Percentiles rank a stretch among this genome's conserved stretches.
phyloP scores from a whole-genome alignment of 2,329 filamentous ascomycete species.

The Zalaria obscura region DNA sequence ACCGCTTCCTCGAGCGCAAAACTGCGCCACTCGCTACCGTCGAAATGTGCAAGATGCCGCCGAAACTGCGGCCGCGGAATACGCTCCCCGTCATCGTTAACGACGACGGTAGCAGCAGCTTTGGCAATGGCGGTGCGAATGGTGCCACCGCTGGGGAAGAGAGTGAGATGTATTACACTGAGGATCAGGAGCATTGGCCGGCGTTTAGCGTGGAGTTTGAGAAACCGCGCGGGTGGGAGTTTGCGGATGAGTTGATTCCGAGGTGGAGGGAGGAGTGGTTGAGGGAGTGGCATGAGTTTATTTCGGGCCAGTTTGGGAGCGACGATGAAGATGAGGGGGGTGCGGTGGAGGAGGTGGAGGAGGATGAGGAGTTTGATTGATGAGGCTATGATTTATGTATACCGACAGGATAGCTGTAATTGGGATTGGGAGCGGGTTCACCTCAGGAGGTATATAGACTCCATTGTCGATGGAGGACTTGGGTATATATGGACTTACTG shows the following conservation, averaged over 20 bases:
- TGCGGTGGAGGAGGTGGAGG: background rate
- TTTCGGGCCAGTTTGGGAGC: background rate
- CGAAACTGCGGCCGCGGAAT: background rate
- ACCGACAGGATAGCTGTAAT: no score
- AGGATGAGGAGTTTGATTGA: no score
- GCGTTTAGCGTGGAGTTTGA: background rate
- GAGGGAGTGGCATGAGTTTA: background rate
- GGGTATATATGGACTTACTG: no score
- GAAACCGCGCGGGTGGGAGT: conserved; percentile 1
- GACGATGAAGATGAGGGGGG: background rate
- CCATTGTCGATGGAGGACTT: no score
- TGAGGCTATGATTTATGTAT: no score
- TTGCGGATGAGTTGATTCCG: conserved; percentile 3
- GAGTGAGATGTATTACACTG: background rate
- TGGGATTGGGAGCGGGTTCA: no score
- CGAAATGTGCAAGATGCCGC: conserved; percentile 1
- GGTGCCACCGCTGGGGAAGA: background rate
- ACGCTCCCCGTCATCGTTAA: background rate
- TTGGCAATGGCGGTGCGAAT: no score
- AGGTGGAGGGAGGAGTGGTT: conserved; percentile 3
- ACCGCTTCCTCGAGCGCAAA: background rate
- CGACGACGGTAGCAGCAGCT: no score
- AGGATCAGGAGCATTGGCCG: background rate
- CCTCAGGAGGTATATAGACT: no score
- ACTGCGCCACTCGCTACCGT: conserved; percentile 1